Percentiles rank a stretch among this genome's conserved stretches.
phyloP scores from a whole-genome alignment of 345 rosid species.

The Syzygium oleosum region DNA sequence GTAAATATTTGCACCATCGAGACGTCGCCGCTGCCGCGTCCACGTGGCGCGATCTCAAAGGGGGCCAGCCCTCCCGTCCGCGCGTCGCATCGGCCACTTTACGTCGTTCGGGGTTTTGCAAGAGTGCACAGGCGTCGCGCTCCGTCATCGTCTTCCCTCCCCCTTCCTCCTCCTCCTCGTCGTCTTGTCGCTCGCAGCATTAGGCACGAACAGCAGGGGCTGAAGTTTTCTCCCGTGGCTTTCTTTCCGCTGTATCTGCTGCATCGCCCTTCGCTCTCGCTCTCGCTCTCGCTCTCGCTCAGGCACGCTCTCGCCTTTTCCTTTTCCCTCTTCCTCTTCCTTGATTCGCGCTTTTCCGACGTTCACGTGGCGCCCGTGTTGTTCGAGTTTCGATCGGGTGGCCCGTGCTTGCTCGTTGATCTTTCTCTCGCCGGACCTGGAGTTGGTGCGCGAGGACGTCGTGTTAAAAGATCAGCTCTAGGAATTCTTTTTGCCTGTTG shows the following conservation, averaged over 20 bases:
- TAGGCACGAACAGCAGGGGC: neutral
- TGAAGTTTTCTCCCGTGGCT: no score
- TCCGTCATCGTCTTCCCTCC: neutral
- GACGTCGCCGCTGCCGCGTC: neutral
- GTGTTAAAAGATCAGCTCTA: no score
- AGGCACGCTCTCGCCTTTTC: neutral
- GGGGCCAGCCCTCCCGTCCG: neutral
- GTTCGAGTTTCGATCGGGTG: neutral
- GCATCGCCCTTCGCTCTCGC: neutral
- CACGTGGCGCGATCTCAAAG: neutral
- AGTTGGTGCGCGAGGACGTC: neutral
- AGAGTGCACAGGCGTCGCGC: neutral
- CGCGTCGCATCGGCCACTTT: no score
- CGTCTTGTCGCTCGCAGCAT: neutral
- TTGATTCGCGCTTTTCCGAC: neutral
- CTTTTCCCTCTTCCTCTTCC: neutral
- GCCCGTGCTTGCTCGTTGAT: neutral
- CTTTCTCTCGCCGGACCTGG: neutral
- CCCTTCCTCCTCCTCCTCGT: neutral
- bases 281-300: neutral
- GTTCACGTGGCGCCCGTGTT: neutral
- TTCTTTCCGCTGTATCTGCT: neutral
- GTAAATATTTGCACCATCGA: neutral
- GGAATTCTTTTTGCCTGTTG: neutral
- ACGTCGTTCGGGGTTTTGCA: no score